These are phyloP conservation scores for Pyrenochaeta sp. DNA, from an alignment of 2,329 filamentous ascomycete species.

Conservation along the genomic window DNA sequence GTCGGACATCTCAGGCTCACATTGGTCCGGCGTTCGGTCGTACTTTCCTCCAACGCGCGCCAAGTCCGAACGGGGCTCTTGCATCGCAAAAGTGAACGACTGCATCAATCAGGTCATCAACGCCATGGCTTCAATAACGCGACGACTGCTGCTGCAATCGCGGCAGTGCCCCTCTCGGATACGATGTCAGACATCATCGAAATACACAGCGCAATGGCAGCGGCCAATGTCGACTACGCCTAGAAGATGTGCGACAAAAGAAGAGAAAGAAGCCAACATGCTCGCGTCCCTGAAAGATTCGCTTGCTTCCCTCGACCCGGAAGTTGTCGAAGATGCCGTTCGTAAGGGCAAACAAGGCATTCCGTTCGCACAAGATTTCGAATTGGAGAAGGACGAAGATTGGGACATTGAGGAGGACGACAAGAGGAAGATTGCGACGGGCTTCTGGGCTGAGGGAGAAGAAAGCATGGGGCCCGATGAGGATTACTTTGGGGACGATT, in stretches of 20 bases:
- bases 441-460: conserved; percentile 51
- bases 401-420: conserved; percentile 31
- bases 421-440: conserved; percentile 19
- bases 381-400: conserved; percentile 34
- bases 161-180: conserved; percentile 38
- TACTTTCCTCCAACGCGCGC: conserved; percentile 31
- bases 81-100: conserved; percentile 44
- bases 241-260: conserved; percentile 20
- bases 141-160: conserved; percentile 42
- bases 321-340: conserved; percentile 28
- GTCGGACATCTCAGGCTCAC: conserved; percentile 26
- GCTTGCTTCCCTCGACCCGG: conserved; percentile 35
- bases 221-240: conserved; percentile 44
- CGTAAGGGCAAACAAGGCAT: conserved; percentile 36
- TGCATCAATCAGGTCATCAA: conserved; percentile 18
- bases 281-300: conserved; percentile 32
- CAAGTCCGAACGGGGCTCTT: conserved; percentile 30
- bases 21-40: conserved; percentile 30
- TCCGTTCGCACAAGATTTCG: conserved; percentile 19
- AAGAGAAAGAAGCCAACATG: conserved; percentile 27
- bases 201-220: conserved; percentile 40
- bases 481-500: conserved; percentile 81
- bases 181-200: conserved; percentile 23
- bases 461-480: conserved; percentile 65
- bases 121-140: conserved; percentile 48